These are phyloP conservation scores for Tricladium varicosporioides DNA, from an alignment of 2,329 filamentous ascomycete species.

Conservation along the genomic window DNA sequence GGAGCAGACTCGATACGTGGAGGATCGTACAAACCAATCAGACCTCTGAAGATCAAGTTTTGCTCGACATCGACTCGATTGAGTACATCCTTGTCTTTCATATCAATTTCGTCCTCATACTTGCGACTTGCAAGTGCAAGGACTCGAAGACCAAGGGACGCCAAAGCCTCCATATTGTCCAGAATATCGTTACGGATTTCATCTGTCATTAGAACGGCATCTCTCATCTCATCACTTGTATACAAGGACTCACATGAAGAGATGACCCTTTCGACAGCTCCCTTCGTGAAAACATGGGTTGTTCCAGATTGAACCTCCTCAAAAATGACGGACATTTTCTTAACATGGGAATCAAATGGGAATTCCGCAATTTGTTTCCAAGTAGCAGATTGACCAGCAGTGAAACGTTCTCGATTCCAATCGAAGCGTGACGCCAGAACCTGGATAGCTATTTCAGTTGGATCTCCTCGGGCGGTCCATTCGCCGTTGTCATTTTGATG, in stretches of 20 bases:
- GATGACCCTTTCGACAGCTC: constrained; percentile 56
- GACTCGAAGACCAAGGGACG: constrained; percentile 56
- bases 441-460: constrained; percentile 72
- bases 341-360: constrained; percentile 71
- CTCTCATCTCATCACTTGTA: background rate
- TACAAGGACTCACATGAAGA: constrained; percentile 49
- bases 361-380: constrained; percentile 57
- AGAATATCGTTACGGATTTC: too few relatives aligned
- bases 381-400: background rate
- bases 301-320: constrained; percentile 38
- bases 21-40: constrained; percentile 58
- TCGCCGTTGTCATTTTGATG: constrained; percentile 23
- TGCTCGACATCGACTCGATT: constrained; percentile 64
- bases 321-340: constrained; percentile 74
- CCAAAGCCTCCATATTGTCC: too few relatives aligned
- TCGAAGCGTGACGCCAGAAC: constrained; percentile 65
- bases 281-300: constrained; percentile 53
- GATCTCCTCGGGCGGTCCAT: constrained; percentile 63
- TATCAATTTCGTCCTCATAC: constrained; percentile 52
- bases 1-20: constrained; percentile 55
- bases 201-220: too few relatives aligned
- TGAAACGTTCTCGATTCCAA: too few relatives aligned
- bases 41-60: constrained; percentile 70
- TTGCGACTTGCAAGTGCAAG: constrained; percentile 40
- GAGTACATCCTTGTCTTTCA: background rate